Evolutionary conservation across 1,139 yeast species (phyloP).

Genomic region (Geotrichum carabidarum): DNA sequence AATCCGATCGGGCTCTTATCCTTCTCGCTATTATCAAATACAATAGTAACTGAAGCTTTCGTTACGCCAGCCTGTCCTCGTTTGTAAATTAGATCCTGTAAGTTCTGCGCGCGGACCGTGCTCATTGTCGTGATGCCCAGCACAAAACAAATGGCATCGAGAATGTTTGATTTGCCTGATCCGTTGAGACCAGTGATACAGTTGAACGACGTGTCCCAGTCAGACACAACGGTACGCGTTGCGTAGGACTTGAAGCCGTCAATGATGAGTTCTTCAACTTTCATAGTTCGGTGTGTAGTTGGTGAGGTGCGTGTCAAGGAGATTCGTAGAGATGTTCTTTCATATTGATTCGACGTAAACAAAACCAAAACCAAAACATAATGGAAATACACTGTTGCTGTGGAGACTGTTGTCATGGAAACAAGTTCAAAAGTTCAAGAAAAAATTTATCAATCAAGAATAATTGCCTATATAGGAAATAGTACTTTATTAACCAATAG

Average conservation of each 20-base stretch:
- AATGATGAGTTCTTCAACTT: constrained; percentile 87
- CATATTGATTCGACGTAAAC: constrained; percentile 3
- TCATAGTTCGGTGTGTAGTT: constrained; percentile 46
- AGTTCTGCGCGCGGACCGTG: constrained; percentile 86
- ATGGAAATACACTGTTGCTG: not conserved
- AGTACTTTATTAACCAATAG: not conserved
- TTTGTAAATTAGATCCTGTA: constrained; percentile 91
- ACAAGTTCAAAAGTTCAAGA: not conserved
- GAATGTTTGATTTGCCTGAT: constrained; percentile 90
- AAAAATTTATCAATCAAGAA: constrained; percentile 12
- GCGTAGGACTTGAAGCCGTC: constrained; percentile 99
- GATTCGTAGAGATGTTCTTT: not conserved
- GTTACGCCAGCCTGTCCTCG: constrained; percentile 98
- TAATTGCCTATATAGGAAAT: constrained; percentile 6
- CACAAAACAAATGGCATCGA: constrained; percentile 98
- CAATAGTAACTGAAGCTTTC: constrained; percentile 93
- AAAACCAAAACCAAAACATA: not conserved
- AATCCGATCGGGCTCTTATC: constrained; percentile 82
- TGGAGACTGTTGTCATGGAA: not conserved
- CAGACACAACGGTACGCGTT: constrained; percentile 89
- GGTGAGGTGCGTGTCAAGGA: not conserved
- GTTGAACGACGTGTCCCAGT: constrained; percentile 94
- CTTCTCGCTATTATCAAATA: constrained; percentile 78
- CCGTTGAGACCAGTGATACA: constrained; percentile 98
- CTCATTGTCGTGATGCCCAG: constrained; percentile 91